Conservation (phyloP, 306 rosid species). For the Castanea mollissima region DNA sequence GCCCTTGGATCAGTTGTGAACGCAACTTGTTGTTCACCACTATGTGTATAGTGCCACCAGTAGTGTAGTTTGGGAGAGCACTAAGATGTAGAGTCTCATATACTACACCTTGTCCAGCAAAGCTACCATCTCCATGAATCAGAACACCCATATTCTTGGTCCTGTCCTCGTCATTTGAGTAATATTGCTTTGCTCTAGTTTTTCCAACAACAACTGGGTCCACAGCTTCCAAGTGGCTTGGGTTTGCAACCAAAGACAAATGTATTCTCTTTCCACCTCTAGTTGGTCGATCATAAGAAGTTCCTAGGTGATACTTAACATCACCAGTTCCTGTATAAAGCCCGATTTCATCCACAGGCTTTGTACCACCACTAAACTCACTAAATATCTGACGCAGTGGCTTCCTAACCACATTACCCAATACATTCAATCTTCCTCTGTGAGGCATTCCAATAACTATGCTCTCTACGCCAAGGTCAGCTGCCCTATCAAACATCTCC, state of each 20-base stretch:
- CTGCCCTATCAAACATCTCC: conserved; percentile 87
- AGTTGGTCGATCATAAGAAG: conserved; percentile 92
- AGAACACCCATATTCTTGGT: conserved; percentile 79
- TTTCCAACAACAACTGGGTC: conserved; percentile 90
- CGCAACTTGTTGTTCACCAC: conserved; percentile 91
- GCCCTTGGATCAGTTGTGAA: conserved; percentile 87
- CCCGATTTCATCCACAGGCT: conserved; percentile 85
- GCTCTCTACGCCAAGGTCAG: conserved; percentile 98
- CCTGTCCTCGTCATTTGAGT: conserved; percentile 65
- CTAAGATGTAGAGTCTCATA: conserved; percentile 94
- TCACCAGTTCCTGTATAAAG: conserved; percentile 96
- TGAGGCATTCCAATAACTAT: conserved; percentile 96
- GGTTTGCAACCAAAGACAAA: conserved; percentile 89
- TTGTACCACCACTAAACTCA: conserved; percentile 80
- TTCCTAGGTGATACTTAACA: conserved; percentile 93
- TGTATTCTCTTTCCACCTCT: conserved; percentile 85
- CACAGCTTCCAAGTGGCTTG: conserved; percentile 98
- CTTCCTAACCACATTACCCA: conserved; percentile 91
- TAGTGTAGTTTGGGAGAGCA: conserved; percentile 91
- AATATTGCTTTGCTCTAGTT: conserved; percentile 93
- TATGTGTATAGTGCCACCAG: conserved; percentile 94
- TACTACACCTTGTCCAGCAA: conserved; percentile 98
- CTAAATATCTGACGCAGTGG: conserved; percentile 89
- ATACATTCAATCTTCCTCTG: conserved; percentile 78
- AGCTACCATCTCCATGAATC: conserved; percentile 98